Evolutionary conservation across 192 early-diverging fungal genomes (phyloP).

Genomic region (Umbelopsis ramanniana): DNA sequence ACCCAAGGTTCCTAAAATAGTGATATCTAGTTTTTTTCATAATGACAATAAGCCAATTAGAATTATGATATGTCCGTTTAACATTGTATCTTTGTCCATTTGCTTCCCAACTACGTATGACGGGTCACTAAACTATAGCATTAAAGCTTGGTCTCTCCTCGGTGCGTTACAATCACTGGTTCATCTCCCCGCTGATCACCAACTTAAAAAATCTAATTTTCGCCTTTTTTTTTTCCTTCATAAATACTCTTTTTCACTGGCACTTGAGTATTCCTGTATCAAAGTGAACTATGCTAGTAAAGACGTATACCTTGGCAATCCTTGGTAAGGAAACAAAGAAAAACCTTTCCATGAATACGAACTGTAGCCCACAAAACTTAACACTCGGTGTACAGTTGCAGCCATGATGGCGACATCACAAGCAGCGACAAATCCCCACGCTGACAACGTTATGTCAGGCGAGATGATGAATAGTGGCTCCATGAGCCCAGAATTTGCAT

Average conservation of each 20-base stretch:
- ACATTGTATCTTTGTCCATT: conserved; percentile 19
- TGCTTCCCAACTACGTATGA: conserved; percentile 19
- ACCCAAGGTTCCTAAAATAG: not conserved
- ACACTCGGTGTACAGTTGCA: not conserved
- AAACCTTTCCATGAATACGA: too few relatives aligned
- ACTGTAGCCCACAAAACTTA: not conserved
- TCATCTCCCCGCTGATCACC: not conserved
- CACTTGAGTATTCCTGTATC: not conserved
- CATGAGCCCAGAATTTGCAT: too few relatives aligned
- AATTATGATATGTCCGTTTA: conserved; percentile 3
- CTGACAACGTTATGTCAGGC: not conserved
- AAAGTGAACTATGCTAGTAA: conserved; percentile 4
- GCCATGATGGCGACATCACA: not conserved
- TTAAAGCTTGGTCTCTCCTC: not conserved
- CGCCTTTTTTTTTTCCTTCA: not conserved
- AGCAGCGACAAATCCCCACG: not conserved
- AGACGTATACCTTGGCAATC: not conserved
- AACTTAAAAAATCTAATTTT: not conserved
- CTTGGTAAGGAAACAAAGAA: not conserved
- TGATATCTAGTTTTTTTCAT: conserved; percentile 18
- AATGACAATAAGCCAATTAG: conserved; percentile 1
- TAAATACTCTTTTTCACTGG: not conserved
- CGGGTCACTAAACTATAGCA: not conserved
- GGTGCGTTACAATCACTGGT: not conserved
- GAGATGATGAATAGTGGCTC: not conserved